Conservation (phyloP, 1,139 yeast genomes). For the Sugiyamaella pinicola region DNA sequence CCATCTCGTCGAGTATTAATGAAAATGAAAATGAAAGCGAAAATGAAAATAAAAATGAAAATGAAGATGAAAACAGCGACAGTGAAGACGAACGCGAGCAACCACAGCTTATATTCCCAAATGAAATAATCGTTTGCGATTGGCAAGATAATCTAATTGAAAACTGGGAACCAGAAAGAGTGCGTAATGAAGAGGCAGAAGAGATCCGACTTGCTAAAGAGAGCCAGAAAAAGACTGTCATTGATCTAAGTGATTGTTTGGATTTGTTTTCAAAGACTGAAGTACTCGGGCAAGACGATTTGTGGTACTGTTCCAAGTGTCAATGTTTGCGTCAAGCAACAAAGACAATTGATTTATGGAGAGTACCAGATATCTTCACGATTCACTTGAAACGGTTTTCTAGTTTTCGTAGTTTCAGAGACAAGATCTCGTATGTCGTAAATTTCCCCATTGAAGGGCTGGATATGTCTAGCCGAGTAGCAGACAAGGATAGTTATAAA, state of each 20-base stretch:
- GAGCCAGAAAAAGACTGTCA: conserved; percentile 49
- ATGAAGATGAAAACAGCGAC: conserved; percentile 9
- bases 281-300: conserved; percentile 81
- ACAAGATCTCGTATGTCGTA: conserved; percentile 81
- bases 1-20: too few species aligned
- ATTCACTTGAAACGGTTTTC: conserved; percentile 91
- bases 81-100: conserved; percentile 10
- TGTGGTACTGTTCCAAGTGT: conserved; percentile 94
- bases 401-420: conserved; percentile 81
- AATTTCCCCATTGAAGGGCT: conserved; percentile 86
- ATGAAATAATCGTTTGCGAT: conserved; percentile 67
- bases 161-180: conserved; percentile 20
- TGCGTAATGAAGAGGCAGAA: conserved; percentile 49
- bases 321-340: conserved; percentile 89
- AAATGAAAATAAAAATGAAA: background rate
- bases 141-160: conserved; percentile 52
- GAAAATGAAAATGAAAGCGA: conserved; percentile 11
- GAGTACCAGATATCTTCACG: conserved; percentile 84
- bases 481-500: conserved; percentile 39
- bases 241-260: conserved; percentile 74
- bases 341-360: conserved; percentile 89
- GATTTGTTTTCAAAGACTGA: conserved; percentile 78
- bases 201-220: conserved; percentile 48
- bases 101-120: conserved; percentile 38
- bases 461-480: conserved; percentile 64